phyloP scores from a whole-genome alignment of 257 asterid species.

The Nicotiana paniculata region DNA sequence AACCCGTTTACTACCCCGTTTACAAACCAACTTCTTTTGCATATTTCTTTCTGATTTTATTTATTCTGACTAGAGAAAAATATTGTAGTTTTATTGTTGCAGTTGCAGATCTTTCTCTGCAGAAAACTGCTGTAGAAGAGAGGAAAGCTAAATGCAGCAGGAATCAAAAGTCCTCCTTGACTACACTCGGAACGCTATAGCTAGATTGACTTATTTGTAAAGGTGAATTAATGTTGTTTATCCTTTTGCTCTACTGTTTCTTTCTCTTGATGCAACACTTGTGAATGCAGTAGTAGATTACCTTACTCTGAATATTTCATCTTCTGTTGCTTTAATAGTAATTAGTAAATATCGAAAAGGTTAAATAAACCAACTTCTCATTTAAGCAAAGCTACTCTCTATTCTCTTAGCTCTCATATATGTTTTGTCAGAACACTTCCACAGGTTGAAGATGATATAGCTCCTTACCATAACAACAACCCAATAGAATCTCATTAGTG shows the following conservation, averaged over 20 bases:
- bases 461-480: conserved; percentile 30
- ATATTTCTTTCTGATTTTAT: neutral
- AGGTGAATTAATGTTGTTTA: conserved; percentile 30
- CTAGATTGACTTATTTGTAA: conserved; percentile 80
- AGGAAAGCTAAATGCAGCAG: conserved; percentile 79
- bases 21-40: neutral
- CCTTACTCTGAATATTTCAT: neutral
- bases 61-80: conserved; percentile 25
- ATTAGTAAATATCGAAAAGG: neutral
- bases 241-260: neutral
- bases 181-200: conserved; percentile 88
- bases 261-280: neutral
- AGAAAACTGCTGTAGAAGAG: conserved; percentile 83
- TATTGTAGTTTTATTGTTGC: conserved; percentile 77
- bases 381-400: neutral
- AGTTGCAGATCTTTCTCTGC: conserved; percentile 74
- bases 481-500: too few relatives aligned
- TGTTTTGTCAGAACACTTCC: conserved; percentile 54
- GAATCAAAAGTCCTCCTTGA: conserved; percentile 88
- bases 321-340: neutral
- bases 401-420: neutral
- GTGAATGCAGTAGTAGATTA: neutral
- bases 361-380: neutral
- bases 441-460: conserved; percentile 77
- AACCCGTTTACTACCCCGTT: too few relatives aligned